Percentiles rank a stretch among this genome's conserved stretches.
These are phyloP conservation scores for Westerdykella aurantiaca DNA, from an alignment of 2,329 filamentous ascomycete genomes.

Conservation along the genomic window DNA sequence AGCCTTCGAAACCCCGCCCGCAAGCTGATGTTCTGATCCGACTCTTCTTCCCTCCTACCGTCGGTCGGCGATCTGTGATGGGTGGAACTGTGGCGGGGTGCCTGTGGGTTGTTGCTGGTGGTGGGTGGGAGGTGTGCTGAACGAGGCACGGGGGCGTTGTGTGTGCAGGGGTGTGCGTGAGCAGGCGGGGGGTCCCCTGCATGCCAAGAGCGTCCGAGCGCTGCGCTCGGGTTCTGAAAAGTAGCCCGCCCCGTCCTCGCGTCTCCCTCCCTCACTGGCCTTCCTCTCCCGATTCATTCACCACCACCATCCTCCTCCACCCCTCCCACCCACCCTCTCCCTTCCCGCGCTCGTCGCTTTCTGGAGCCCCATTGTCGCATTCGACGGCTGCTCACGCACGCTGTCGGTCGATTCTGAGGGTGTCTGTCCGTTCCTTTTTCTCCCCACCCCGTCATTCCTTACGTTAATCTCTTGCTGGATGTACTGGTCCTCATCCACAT, in stretches of 20 bases:
- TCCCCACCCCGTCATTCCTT: slow-evolving; percentile 32
- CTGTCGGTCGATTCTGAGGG: slow-evolving; percentile 25
- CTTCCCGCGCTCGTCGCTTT: slow-evolving; percentile 4
- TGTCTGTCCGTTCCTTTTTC: slow-evolving; percentile 36
- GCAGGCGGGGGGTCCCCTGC: background rate
- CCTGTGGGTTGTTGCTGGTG: background rate
- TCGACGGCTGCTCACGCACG: slow-evolving; percentile 18
- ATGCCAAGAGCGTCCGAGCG: background rate
- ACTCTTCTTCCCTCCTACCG: background rate
- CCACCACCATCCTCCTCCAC: slow-evolving; percentile 14
- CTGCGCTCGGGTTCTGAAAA: slow-evolving; percentile 1
- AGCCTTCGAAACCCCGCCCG: background rate
- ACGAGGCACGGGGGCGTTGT: background rate
- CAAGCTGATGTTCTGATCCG: background rate
- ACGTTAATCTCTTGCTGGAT: slow-evolving; percentile 15
- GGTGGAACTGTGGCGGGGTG: background rate
- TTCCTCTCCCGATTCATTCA: slow-evolving; percentile 14
- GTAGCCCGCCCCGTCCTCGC: slow-evolving; percentile 12
- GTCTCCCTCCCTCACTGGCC: slow-evolving; percentile 16
- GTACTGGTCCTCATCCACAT: slow-evolving; percentile 32
- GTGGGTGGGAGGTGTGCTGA: background rate
- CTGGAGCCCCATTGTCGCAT: slow-evolving; percentile 32
- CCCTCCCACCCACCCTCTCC: slow-evolving; percentile 10
- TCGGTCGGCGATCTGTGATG: background rate
- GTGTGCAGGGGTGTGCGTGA: background rate